A percentile compares a stretch with the other conserved stretches of the same genome.
Evolutionary conservation across 768 basidiomycete species (phyloP).

Genomic region (Termitomyces sp.): DNA sequence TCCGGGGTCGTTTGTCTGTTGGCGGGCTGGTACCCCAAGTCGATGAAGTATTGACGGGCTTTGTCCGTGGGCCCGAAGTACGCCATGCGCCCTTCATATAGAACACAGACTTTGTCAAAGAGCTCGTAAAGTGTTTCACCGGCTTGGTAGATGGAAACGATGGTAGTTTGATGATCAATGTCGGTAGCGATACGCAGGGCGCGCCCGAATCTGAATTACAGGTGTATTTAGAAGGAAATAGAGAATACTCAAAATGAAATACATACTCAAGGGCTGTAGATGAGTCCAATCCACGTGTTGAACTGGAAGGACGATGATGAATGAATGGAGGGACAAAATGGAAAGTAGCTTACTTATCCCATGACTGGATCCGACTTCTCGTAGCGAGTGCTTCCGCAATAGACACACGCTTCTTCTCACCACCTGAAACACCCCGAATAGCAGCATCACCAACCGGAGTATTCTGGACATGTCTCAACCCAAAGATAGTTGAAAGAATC

Average conservation of each 20-base stretch:
- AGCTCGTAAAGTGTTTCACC: constrained; percentile 58
- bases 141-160: constrained; percentile 84
- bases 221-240: not conserved
- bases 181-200: constrained; percentile 64
- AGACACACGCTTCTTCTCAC: constrained; percentile 80
- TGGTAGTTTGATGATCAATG: constrained; percentile 43
- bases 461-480: constrained; percentile 63
- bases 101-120: constrained; percentile 72
- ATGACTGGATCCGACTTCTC: constrained; percentile 55
- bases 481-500: constrained; percentile 62
- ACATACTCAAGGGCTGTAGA: constrained; percentile 60
- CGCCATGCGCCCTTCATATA: constrained; percentile 71
- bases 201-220: constrained; percentile 42
- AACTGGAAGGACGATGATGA: constrained; percentile 32
- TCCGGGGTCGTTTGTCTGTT: constrained; percentile 62
- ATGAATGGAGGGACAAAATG: not conserved
- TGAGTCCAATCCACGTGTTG: constrained; percentile 59
- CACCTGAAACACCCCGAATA: constrained; percentile 70
- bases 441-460: constrained; percentile 77
- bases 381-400: constrained; percentile 64
- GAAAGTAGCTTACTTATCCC: constrained; percentile 60
- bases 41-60: constrained; percentile 70
- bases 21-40: constrained; percentile 56
- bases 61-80: constrained; percentile 66
- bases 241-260: not conserved